Conservation (phyloP, 208 protist species). For the Trypanosoma boissoni region DNA sequence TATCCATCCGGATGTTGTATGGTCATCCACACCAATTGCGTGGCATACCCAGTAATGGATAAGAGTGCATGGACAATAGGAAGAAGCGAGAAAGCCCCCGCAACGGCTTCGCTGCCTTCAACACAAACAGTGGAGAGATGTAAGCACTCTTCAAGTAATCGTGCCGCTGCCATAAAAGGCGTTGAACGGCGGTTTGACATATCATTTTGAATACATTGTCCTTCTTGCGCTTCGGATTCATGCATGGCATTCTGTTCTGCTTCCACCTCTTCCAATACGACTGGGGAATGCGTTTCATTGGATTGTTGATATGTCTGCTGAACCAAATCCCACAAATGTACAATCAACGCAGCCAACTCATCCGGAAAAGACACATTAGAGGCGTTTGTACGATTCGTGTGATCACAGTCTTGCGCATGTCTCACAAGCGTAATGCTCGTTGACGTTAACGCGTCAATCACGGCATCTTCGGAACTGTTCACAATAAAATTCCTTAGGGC, state of each 20-base stretch:
- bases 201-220: no score
- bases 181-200: no score
- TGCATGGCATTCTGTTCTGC: no score
- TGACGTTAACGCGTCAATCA: slow-evolving; percentile 40
- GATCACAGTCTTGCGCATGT: neutral
- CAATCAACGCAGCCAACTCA: slow-evolving; percentile 18
- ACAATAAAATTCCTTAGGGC: slow-evolving; percentile 61
- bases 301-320: slow-evolving; percentile 30
- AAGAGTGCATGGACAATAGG: slow-evolving; percentile 29
- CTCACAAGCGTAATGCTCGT: neutral
- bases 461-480: slow-evolving; percentile 56
- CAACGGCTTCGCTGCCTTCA: slow-evolving; percentile 49
- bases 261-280: no score
- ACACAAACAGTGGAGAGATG: slow-evolving; percentile 40
- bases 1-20: slow-evolving; percentile 29
- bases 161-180: slow-evolving; percentile 24
- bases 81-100: slow-evolving; percentile 31
- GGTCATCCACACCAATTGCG: slow-evolving; percentile 34
- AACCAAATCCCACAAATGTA: slow-evolving; percentile 31
- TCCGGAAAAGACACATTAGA: slow-evolving; percentile 25
- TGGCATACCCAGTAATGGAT: slow-evolving; percentile 28
- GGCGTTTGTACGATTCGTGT: neutral
- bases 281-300: no score
- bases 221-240: no score
- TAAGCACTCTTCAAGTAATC: slow-evolving; percentile 55